Evolutionary conservation across 2,329 filamentous ascomycete genomes (phyloP), one percentile per base, ranked within the genome.

Genomic region (Metarhizium brunneum): DNA sequence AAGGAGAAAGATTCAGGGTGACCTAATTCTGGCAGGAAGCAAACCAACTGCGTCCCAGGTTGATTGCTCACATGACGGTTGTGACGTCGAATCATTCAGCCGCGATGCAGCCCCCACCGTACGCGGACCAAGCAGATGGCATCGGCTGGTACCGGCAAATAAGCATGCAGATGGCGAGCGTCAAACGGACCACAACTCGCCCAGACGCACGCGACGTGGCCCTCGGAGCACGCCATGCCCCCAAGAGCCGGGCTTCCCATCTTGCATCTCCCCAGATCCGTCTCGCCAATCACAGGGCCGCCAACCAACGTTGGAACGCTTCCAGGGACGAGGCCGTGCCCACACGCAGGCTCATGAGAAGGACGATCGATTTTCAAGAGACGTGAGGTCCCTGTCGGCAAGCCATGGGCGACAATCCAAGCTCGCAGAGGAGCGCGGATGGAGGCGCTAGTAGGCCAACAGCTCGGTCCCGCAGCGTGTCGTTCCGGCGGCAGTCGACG

Each of bases 401-500:
- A n/a, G 43, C 25, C 35, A 56, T 56, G 54, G 36, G 50, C 32
- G 54, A 43, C 25, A 48, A 48, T 32, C 40, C 48, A 38, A 32
- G 54, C 49, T 47, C 45, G 42, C 54, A 49, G 50, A 29, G 14
- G 10, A 16, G 43, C 43, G 11, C 16, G 4, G 36, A 32, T 16
- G 36, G 25, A 30, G 30, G 18, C 25, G 38, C 16, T 18, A 36
- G 16, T 18, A 14, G 42, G 14, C 32, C 32, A 30, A 10, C 20
- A 10, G 25, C 29, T 50, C 52, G 10, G 30, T 53, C 52, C 29
- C n/a, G 40, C 20, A 54, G 52, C 54, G 55, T 59, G 52, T 60
- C 56, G 57, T 57, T 14, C 55, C 60, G 63, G 36, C 61, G 65
- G 35, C 66, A 64, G 40, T 71, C 72, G 30, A 69, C 66, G 8